A percentile compares a stretch with the other conserved stretches of the same genome.
phyloP scores from a whole-genome alignment of 352 stramenopile species.

The Phytophthora chlamydospora region DNA sequence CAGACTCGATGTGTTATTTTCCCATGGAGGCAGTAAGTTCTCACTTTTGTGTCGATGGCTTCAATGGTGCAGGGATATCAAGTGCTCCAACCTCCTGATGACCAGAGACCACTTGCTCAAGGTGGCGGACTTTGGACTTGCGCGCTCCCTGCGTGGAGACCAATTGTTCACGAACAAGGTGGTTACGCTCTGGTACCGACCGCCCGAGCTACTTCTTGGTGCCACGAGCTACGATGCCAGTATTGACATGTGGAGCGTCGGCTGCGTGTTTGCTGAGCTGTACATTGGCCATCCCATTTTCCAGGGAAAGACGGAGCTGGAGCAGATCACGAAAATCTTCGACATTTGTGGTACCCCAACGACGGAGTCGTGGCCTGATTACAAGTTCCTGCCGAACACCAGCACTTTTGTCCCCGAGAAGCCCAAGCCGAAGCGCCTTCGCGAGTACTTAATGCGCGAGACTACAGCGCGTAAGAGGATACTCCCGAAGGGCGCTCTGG shows the following conservation, averaged over 20 bases:
- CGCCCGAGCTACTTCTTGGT: slow-evolving; percentile 93
- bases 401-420: slow-evolving; percentile 88
- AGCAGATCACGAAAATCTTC: slow-evolving; percentile 91
- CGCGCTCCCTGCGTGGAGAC: slow-evolving; percentile 84
- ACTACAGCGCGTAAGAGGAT: slow-evolving; percentile 77
- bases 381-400: slow-evolving; percentile 84
- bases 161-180: slow-evolving; percentile 96
- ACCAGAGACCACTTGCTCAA: slow-evolving; percentile 84
- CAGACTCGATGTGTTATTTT: background rate
- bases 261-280: slow-evolving; percentile 87
- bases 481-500: slow-evolving; percentile 83
- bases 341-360: slow-evolving; percentile 88
- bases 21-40: background rate
- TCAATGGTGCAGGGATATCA: slow-evolving; percentile 75
- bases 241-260: slow-evolving; percentile 97
- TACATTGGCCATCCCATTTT: slow-evolving; percentile 89
- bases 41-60: background rate
- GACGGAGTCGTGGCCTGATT: slow-evolving; percentile 83
- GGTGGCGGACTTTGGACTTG: slow-evolving; percentile 86
- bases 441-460: slow-evolving; percentile 81
- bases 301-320: slow-evolving; percentile 87
- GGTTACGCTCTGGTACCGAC: slow-evolving; percentile 95
- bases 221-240: slow-evolving; percentile 93
- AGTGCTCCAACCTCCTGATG: slow-evolving; percentile 92
- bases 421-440: slow-evolving; percentile 63